A percentile compares a stretch with the other conserved stretches of the same genome.
These are phyloP conservation scores for Inonotus hispidus DNA, from an alignment of 1,284 basidiomycete genomes.

Conservation along the genomic window DNA sequence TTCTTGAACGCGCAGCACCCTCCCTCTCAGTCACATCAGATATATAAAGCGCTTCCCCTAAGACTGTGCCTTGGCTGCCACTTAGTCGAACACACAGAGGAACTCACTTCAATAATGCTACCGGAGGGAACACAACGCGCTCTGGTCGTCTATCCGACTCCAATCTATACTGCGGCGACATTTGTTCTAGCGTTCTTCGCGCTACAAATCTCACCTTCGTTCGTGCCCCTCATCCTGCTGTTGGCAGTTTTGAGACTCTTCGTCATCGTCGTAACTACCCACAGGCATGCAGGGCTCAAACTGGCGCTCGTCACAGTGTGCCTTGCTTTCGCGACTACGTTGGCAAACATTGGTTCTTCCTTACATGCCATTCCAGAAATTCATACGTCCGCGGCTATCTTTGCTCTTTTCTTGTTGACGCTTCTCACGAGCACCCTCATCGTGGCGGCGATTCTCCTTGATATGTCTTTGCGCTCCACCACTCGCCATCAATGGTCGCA, in stretches of 20 bases:
- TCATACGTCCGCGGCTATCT: constrained; percentile 28
- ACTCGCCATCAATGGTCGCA: constrained; percentile 35
- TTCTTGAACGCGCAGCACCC: neutral
- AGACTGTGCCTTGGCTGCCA: neutral
- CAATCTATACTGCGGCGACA: constrained; percentile 1
- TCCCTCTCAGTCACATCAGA: neutral
- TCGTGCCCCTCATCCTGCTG: constrained; percentile 44
- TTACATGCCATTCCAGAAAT: constrained; percentile 51
- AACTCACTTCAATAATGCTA: neutral
- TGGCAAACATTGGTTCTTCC: constrained; percentile 46
- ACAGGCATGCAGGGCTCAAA: neutral
- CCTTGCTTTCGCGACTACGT: constrained; percentile 33
- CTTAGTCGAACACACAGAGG: neutral
- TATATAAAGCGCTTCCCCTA: neutral
- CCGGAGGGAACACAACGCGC: neutral
- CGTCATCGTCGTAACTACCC: constrained; percentile 20
- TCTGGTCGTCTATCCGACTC: constrained; percentile 3
- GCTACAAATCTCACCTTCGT: constrained; percentile 43
- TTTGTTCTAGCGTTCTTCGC: constrained; percentile 38
- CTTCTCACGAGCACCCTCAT: constrained; percentile 41
- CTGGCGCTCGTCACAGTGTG: constrained; percentile 35
- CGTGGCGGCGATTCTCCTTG: constrained; percentile 34
- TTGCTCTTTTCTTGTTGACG: constrained; percentile 43
- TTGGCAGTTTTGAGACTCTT: constrained; percentile 48
- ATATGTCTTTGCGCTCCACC: constrained; percentile 30